Conservation (phyloP, 192 early-diverging fungal species). For the Mortierella claussenii region DNA sequence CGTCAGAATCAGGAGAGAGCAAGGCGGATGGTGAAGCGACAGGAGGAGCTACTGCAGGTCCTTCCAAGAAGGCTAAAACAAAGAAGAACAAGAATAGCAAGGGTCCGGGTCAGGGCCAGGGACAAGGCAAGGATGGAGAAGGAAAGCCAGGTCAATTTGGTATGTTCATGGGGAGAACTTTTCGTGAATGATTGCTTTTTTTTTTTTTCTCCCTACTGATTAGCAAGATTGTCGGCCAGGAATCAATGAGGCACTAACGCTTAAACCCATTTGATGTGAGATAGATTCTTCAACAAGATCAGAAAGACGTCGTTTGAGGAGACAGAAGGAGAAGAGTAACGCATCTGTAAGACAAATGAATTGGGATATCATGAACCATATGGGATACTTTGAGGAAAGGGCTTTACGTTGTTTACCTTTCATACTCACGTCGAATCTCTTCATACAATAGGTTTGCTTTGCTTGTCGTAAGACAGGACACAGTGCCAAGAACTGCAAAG, state of each 20-base stretch:
- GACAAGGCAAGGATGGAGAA: constrained; percentile 18
- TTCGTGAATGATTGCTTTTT: too few relatives aligned
- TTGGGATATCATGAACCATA: neutral
- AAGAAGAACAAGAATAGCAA: constrained; percentile 14
- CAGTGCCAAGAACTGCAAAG: constrained; percentile 84
- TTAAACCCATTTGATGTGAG: too few relatives aligned
- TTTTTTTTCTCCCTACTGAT: too few relatives aligned
- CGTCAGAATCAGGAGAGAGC: constrained; percentile 4
- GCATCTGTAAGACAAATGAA: constrained; percentile 35
- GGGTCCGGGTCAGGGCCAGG: too few relatives aligned
- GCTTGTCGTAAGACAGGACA: constrained; percentile 88
- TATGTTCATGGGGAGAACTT: too few relatives aligned
- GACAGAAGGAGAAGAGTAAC: constrained; percentile 46
- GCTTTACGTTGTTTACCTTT: too few relatives aligned
- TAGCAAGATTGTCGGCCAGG: too few relatives aligned
- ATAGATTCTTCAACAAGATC: constrained; percentile 36
- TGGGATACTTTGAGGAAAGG: too few relatives aligned
- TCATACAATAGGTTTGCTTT: constrained; percentile 82
- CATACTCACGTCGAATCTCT: too few relatives aligned
- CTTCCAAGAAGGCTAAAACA: constrained; percentile 21
- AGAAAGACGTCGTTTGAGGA: constrained; percentile 44
- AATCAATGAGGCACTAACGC: too few relatives aligned
- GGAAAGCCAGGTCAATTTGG: constrained; percentile 2
- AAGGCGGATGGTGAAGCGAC: constrained; percentile 4
- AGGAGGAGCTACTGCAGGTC: neutral